These are phyloP conservation scores for Leccinum solheimii DNA, from an alignment of 1,284 basidiomycete species.

Conservation along the genomic window DNA sequence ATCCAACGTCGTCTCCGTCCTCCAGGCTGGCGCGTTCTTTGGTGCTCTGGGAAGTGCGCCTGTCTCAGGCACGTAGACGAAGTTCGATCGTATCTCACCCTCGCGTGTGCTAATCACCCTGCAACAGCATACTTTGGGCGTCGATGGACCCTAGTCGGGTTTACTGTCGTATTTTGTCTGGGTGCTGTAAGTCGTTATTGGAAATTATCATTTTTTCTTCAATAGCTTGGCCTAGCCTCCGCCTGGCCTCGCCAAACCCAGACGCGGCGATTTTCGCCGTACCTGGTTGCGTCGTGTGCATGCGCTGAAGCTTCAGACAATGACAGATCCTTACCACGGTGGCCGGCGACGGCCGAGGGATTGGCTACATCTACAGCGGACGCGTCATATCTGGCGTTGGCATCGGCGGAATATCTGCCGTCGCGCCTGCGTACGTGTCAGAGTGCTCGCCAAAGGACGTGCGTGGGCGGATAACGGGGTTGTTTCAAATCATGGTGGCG, in stretches of 20 bases:
- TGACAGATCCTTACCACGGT: conserved; percentile 58
- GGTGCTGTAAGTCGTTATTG: conserved; percentile 54
- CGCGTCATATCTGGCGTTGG: conserved; percentile 65
- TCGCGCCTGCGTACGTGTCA: conserved; percentile 75
- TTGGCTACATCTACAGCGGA: conserved; percentile 72
- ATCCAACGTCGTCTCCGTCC: conserved; percentile 70
- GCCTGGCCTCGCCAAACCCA: background rate
- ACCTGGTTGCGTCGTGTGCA: background rate
- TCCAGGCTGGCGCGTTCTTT: conserved; percentile 82
- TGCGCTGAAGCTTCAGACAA: background rate
- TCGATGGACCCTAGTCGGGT: conserved; percentile 55
- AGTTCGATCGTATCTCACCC: background rate
- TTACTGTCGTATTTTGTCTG: conserved; percentile 60
- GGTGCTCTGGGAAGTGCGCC: conserved; percentile 69
- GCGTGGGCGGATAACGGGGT: conserved; percentile 67
- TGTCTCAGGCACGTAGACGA: conserved; percentile 54
- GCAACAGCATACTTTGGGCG: conserved; percentile 54
- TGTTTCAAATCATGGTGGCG: conserved; percentile 84
- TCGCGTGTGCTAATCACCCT: background rate
- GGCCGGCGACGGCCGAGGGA: conserved; percentile 53
- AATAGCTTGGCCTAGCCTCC: background rate
- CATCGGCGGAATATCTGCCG: conserved; percentile 59
- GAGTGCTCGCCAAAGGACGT: conserved; percentile 78
- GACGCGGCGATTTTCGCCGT: background rate
- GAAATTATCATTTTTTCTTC: background rate